phyloP scores from a whole-genome alignment of 192 early-diverging fungal genomes.

The Phlyctochytrium planicorne region DNA sequence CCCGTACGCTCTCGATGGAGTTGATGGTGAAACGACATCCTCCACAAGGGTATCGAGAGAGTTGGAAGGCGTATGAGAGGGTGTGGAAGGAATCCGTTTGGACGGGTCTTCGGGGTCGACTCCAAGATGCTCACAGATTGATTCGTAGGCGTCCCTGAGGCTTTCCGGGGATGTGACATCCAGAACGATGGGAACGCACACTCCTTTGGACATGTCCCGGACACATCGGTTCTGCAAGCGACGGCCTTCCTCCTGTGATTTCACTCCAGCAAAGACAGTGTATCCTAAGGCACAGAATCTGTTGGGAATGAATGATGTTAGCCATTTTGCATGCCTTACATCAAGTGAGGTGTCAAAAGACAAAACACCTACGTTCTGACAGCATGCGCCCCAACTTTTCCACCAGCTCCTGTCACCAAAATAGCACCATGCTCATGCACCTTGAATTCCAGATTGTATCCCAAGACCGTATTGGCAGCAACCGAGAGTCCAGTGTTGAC shows the following conservation, averaged over 20 bases:
- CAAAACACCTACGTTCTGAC: slow-evolving; percentile 15
- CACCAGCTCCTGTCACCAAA: slow-evolving; percentile 25
- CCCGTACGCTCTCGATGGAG: not conserved
- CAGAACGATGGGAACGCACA: slow-evolving; percentile 35
- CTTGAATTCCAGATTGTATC: slow-evolving; percentile 26
- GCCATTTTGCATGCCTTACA: no score
- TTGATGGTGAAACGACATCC: not conserved
- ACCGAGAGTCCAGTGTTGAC: slow-evolving; percentile 25
- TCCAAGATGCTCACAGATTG: slow-evolving; percentile 10
- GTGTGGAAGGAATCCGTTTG: not conserved
- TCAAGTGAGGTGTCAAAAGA: not conserved
- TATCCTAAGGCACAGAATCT: slow-evolving; percentile 32
- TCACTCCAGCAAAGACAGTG: slow-evolving; percentile 50
- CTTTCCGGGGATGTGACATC: slow-evolving; percentile 35
- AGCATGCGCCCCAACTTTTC: slow-evolving; percentile 23
- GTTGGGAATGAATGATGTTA: not conserved
- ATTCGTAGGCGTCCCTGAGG: slow-evolving; percentile 13
- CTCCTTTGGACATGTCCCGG: slow-evolving; percentile 6
- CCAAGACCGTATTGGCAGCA: slow-evolving; percentile 16
- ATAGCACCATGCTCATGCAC: slow-evolving; percentile 21
- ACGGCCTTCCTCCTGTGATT: slow-evolving; percentile 25
- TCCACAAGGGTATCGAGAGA: not conserved
- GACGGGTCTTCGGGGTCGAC: not conserved
- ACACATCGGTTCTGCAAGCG: slow-evolving; percentile 13
- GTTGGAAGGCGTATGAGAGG: not conserved